Conservation (phyloP, 345 rosid species). For the Psidium friedrichsthalianum region DNA sequence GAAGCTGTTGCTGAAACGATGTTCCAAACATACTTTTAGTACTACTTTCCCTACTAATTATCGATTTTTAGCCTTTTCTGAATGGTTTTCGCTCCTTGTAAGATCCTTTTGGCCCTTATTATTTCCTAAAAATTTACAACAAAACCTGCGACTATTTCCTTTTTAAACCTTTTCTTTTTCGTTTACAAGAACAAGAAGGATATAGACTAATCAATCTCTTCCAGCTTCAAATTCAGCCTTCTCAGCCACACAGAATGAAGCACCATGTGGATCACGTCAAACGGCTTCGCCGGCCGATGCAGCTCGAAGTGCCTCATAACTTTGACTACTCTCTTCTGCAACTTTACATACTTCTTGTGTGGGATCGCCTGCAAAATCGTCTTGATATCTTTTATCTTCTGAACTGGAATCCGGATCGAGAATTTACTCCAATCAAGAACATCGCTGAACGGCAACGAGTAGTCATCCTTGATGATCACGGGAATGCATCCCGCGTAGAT, state of each 20-base stretch:
- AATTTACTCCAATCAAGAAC: neutral
- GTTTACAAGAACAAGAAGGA: neutral
- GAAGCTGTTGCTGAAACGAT: neutral
- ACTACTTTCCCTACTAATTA: neutral
- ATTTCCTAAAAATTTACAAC: neutral
- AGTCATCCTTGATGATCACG: neutral
- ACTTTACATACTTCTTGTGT: conserved; percentile 13
- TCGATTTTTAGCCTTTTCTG: neutral
- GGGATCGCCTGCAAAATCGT: conserved; percentile 31
- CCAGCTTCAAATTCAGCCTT: conserved; percentile 32
- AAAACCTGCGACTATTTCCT: neutral
- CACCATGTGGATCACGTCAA: conserved; percentile 42
- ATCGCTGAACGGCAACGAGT: neutral
- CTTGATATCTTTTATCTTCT: conserved; percentile 15
- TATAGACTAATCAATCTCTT: neutral
- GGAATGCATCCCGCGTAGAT: neutral
- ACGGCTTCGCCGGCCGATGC: conserved; percentile 39
- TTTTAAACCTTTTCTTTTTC: neutral
- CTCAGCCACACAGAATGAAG: conserved; percentile 61
- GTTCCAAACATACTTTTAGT: neutral
- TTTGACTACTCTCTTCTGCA: conserved; percentile 25
- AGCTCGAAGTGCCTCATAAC: conserved; percentile 38
- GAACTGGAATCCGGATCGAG: neutral
- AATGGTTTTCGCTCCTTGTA: neutral
- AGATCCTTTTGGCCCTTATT: neutral